Evolutionary conservation across 805 yeast species (phyloP).

Genomic region (Ascoidea rubescens): DNA sequence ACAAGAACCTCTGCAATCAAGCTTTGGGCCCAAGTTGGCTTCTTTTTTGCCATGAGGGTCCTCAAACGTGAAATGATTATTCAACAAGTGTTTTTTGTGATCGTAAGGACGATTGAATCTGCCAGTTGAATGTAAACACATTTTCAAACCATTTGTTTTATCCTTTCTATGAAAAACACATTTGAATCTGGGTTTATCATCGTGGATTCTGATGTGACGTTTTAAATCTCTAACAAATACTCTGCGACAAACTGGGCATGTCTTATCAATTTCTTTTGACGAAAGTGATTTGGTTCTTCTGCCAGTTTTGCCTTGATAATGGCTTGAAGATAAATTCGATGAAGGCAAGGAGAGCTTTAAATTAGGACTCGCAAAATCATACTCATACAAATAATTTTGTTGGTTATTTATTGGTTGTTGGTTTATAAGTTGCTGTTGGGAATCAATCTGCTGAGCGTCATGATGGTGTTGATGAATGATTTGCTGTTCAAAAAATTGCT

Average conservation of each 20-base stretch:
- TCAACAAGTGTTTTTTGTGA: conserved; percentile 34
- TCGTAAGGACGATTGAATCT: conserved; percentile 38
- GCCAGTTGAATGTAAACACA: conserved; percentile 30
- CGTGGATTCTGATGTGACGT: conserved; percentile 35
- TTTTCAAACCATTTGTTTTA: conserved; percentile 10
- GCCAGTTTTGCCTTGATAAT: neutral
- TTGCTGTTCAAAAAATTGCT: no score
- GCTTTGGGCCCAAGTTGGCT: conserved; percentile 31
- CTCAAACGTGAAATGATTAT: conserved; percentile 33
- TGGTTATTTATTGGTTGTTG: no score
- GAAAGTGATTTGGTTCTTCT: neutral
- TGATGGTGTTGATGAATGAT: no score
- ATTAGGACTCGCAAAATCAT: no score
- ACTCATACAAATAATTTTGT: no score
- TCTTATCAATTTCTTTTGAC: conserved; percentile 1
- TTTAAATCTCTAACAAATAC: conserved; percentile 33
- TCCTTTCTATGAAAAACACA: conserved; percentile 25
- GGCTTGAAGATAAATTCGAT: neutral
- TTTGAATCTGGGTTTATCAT: conserved; percentile 26
- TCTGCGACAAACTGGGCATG: conserved; percentile 29
- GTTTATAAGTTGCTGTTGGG: no score
- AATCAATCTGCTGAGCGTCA: no score
- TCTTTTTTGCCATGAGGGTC: conserved; percentile 21
- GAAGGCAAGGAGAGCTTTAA: neutral
- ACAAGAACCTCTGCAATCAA: conserved; percentile 29